These are phyloP conservation scores for Nepenthes alata DNA, from an alignment of 179 eudicot species.

Conservation along the genomic window DNA sequence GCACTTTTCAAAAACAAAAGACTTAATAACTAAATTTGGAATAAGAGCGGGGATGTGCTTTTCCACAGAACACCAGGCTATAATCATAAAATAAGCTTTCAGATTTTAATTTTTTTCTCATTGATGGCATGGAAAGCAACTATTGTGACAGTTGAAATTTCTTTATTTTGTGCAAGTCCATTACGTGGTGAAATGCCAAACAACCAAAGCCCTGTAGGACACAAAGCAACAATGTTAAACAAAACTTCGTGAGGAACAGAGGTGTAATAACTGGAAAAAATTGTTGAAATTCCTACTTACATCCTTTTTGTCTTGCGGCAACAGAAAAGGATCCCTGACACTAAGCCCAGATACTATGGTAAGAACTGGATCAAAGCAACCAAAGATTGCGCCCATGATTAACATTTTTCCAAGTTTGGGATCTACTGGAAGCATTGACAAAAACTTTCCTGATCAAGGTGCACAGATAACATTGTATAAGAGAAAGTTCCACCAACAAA, in stretches of 20 bases:
- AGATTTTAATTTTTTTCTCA: too few species aligned
- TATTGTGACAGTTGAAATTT: too few species aligned
- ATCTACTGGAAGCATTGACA: slow-evolving; percentile 94
- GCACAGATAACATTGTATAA: slow-evolving; percentile 15
- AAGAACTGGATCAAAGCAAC: slow-evolving; percentile 91
- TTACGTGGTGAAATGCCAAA: too few species aligned
- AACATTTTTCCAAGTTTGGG: slow-evolving; percentile 98
- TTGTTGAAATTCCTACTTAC: slow-evolving; percentile 28
- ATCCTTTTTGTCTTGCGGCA: slow-evolving; percentile 97
- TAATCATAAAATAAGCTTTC: too few species aligned
- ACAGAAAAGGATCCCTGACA: slow-evolving; percentile 95
- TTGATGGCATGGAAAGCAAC: too few species aligned
- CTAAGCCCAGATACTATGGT: slow-evolving; percentile 97
- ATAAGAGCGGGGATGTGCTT: too few species aligned
- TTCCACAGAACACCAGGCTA: too few species aligned
- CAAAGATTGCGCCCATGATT: slow-evolving; percentile 90
- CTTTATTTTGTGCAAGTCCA: too few species aligned
- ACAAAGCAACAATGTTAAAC: too few species aligned
- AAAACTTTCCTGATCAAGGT: slow-evolving; percentile 46
- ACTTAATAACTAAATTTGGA: too few species aligned
- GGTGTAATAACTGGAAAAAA: not conserved
- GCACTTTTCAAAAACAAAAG: too few species aligned
- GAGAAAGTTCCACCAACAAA: slow-evolving; percentile 4
- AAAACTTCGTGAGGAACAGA: not conserved
- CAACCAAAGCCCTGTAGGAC: too few species aligned